These are phyloP conservation scores for Suillus occidentalis DNA, from an alignment of 768 basidiomycete genomes.

Conservation along the genomic window DNA sequence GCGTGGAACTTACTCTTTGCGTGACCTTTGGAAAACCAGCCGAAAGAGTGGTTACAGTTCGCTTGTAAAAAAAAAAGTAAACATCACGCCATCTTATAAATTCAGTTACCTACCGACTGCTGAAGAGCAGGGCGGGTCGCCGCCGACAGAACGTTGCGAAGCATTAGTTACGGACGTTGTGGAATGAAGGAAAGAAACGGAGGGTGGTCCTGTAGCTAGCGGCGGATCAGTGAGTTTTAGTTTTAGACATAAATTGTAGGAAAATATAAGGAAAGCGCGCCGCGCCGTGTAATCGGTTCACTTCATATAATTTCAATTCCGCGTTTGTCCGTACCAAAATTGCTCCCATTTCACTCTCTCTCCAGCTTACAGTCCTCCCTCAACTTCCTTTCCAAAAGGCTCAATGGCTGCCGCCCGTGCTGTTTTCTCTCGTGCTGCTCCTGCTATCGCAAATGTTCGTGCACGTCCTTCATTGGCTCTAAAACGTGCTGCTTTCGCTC, in stretches of 20 bases:
- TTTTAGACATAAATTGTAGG: conserved; percentile 6
- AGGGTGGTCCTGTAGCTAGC: not conserved
- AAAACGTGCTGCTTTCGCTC: conserved; percentile 45
- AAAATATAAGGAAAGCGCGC: not conserved
- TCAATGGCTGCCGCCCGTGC: conserved; percentile 60
- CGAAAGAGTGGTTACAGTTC: conserved; percentile 73
- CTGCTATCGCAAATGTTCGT: conserved; percentile 43
- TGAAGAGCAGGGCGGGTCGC: conserved; percentile 52
- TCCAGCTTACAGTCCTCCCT: conserved; percentile 22
- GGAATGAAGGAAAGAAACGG: conserved; percentile 33
- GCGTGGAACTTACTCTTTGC: conserved; percentile 52
- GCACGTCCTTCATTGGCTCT: conserved; percentile 41
- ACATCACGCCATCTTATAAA: conserved; percentile 1
- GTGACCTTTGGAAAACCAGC: conserved; percentile 78
- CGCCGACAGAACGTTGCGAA: conserved; percentile 63
- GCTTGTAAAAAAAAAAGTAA: conserved; percentile 37
- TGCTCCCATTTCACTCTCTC: conserved; percentile 5
- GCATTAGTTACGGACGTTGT: conserved; percentile 51
- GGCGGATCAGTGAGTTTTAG: conserved; percentile 1
- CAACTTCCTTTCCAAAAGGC: conserved; percentile 28
- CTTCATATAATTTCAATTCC: conserved; percentile 4
- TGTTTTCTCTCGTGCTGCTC: conserved; percentile 63
- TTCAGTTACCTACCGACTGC: conserved; percentile 46
- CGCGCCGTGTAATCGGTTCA: conserved; percentile 7
- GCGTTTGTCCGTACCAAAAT: conserved; percentile 15